These are phyloP conservation scores for Venturia nashicola DNA, from an alignment of 2,329 filamentous ascomycete genomes.

Conservation along the genomic window DNA sequence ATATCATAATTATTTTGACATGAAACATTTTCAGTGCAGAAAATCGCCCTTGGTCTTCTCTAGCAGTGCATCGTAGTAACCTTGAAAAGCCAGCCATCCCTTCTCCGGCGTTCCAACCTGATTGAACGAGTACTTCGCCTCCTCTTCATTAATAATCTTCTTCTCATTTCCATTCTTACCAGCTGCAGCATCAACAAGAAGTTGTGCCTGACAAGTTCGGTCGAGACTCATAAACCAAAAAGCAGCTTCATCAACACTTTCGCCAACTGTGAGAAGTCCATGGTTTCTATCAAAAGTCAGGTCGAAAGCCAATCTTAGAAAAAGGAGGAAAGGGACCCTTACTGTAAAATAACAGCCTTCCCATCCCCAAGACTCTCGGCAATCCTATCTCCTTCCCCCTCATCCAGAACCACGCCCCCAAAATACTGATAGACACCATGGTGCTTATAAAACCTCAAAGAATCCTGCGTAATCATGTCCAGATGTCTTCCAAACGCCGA, in stretches of 20 bases:
- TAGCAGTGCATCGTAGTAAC: conserved; percentile 42
- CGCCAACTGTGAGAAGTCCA: conserved; percentile 25
- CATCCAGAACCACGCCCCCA: conserved; percentile 29
- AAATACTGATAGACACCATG: conserved; percentile 30
- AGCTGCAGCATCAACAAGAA: conserved; percentile 31
- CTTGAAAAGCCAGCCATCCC: conserved; percentile 41
- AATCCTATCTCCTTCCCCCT: conserved; percentile 32
- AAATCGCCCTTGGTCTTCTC: conserved; percentile 39
- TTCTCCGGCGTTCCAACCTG: conserved; percentile 37
- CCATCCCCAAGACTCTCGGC: conserved; percentile 24
- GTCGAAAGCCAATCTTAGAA: too few relatives aligned
- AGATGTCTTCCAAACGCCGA: conserved; percentile 32
- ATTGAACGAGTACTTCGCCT: conserved; percentile 27
- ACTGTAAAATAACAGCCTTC: conserved; percentile 25
- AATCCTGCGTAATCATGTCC: conserved; percentile 38
- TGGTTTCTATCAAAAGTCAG: conserved; percentile 18
- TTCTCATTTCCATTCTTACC: conserved; percentile 26
- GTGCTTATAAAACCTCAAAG: conserved; percentile 28
- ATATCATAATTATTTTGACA: too few relatives aligned
- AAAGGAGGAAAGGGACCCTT: background rate
- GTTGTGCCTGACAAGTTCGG: conserved; percentile 33
- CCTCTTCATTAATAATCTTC: conserved; percentile 28
- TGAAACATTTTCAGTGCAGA: conserved; percentile 20
- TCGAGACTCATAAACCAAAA: conserved; percentile 35
- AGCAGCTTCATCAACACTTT: conserved; percentile 31